Conservation (phyloP, 129 eudicot genomes). For the Erigeron canadensis region DNA sequence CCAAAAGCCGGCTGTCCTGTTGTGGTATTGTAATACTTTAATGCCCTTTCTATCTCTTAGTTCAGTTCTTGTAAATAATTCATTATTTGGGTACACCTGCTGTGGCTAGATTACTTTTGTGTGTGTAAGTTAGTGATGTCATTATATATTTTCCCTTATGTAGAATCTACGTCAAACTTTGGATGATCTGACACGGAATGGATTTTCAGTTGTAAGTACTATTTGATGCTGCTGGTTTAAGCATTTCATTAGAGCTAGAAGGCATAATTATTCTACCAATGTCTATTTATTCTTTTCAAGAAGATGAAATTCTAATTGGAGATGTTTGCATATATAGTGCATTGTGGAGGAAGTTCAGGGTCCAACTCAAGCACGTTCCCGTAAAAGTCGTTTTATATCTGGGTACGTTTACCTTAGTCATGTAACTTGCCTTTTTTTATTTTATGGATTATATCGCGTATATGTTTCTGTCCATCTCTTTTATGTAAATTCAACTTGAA, state of each 20-base stretch:
- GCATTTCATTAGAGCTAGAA: conserved; percentile 6
- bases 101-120: not conserved
- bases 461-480: conserved; percentile 1
- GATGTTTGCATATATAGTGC: conserved; percentile 50
- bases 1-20: conserved; percentile 98
- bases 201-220: conserved; percentile 90
- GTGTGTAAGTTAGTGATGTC: not conserved
- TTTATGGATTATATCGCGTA: not conserved
- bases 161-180: conserved; percentile 96
- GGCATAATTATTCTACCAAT: conserved; percentile 4
- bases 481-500: not conserved
- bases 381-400: conserved; percentile 93
- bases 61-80: not conserved
- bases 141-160: conserved; percentile 17
- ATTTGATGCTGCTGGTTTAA: conserved; percentile 9
- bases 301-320: conserved; percentile 1
- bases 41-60: not conserved
- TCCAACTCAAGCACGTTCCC: conserved; percentile 90
- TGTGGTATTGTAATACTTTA: conserved; percentile 45
- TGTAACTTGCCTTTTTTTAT: not conserved
- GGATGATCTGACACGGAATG: conserved; percentile 95
- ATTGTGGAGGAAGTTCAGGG: conserved; percentile 99
- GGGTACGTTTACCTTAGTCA: conserved; percentile 53
- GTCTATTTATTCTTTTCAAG: conserved; percentile 13
- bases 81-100: no score